Evolutionary conservation across 2,329 filamentous ascomycete species (phyloP).

Genomic region (Neopestalotiopsis sp.): DNA sequence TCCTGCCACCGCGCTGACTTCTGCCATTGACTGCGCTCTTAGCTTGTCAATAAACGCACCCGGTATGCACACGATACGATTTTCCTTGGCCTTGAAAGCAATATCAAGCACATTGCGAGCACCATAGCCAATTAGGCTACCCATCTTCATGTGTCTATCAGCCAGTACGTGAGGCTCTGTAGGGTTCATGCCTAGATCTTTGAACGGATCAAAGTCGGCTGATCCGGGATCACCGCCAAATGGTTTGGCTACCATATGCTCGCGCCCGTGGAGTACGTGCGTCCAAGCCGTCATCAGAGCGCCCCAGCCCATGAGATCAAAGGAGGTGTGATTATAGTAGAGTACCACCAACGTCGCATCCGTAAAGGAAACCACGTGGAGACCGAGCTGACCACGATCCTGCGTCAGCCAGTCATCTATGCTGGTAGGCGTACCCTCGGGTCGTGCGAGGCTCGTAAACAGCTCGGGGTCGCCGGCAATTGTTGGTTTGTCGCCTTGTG

Average conservation of each 20-base stretch:
- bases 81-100: background rate
- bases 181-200: constrained; percentile 25
- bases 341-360: constrained; percentile 56
- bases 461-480: constrained; percentile 33
- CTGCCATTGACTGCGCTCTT: constrained; percentile 31
- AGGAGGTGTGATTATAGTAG: constrained; percentile 52
- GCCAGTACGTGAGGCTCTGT: constrained; percentile 35
- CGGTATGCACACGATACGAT: constrained; percentile 41
- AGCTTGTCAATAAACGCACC: constrained; percentile 32
- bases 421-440: constrained; percentile 31
- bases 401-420: constrained; percentile 45
- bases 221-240: constrained; percentile 26
- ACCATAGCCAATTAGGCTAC: constrained; percentile 28
- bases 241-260: constrained; percentile 45
- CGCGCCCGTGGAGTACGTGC: constrained; percentile 47
- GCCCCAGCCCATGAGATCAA: constrained; percentile 50
- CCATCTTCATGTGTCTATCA: constrained; percentile 32
- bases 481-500: constrained; percentile 32
- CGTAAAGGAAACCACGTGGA: constrained; percentile 54
- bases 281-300: constrained; percentile 53
- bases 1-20: constrained; percentile 25
- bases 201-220: background rate
- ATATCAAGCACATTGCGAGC: background rate
- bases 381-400: constrained; percentile 51
- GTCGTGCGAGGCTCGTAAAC: constrained; percentile 33